A percentile compares a stretch with the other conserved stretches of the same genome.
Conservation (phyloP, 768 basidiomycete genomes). For the Saitozyma podzolica region DNA sequence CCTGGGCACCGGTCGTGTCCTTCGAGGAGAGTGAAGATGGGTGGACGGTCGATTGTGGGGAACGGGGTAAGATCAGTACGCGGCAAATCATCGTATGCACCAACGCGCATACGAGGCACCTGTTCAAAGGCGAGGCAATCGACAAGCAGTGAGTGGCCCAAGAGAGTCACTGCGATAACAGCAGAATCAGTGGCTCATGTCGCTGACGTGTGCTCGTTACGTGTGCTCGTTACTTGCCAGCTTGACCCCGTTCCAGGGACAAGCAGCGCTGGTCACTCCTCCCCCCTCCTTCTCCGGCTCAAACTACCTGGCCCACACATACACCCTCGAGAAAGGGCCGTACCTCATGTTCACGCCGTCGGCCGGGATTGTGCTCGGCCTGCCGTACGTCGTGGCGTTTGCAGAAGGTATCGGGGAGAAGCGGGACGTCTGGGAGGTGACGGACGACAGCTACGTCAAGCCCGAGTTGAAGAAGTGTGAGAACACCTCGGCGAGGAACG, state of each 20-base stretch:
- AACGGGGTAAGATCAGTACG: too few species aligned
- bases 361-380: constrained; percentile 18
- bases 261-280: constrained; percentile 20
- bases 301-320: constrained; percentile 1
- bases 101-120: too few species aligned
- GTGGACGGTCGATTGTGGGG: too few species aligned
- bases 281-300: constrained; percentile 21
- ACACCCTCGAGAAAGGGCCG: constrained; percentile 19
- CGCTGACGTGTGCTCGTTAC: too few species aligned
- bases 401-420: neutral
- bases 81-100: too few species aligned
- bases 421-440: constrained; percentile 4
- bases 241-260: constrained; percentile 21
- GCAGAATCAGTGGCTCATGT: too few species aligned
- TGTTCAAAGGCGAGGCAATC: too few species aligned
- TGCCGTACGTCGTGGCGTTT: constrained; percentile 1
- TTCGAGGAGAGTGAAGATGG: neutral
- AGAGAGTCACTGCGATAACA: too few species aligned
- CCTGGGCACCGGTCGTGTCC: constrained; percentile 24
- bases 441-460: constrained; percentile 6
- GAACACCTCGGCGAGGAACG: neutral
- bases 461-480: constrained; percentile 5
- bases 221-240: constrained; percentile 1
- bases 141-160: too few species aligned
- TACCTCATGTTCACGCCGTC: constrained; percentile 23